phyloP scores from a whole-genome alignment of 2,329 filamentous ascomycete species.

The Trichoderma pleuroti region DNA sequence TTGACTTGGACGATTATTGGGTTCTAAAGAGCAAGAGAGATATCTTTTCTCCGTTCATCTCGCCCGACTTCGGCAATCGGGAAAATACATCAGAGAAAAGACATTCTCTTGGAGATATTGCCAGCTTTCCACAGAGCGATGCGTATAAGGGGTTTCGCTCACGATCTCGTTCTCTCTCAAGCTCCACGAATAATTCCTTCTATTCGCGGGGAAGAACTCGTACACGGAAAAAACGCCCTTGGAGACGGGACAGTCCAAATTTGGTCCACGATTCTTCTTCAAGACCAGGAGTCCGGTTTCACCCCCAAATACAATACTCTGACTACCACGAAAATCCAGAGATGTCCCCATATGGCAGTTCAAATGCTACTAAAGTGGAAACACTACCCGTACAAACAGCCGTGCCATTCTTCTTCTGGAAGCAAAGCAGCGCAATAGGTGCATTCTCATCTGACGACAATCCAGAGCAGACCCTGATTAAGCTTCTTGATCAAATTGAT shows the following conservation, averaged over 20 bases:
- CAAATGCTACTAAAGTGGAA: neutral
- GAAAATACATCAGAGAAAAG: neutral
- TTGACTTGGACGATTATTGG: neutral
- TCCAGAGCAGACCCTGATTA: neutral
- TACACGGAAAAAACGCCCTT: neutral
- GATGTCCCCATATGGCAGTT: neutral
- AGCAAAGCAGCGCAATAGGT: neutral
- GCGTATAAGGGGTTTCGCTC: neutral
- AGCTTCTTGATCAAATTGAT: neutral
- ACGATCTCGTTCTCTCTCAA: neutral
- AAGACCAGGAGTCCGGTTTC: neutral
- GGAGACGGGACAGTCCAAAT: neutral
- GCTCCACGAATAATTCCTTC: neutral
- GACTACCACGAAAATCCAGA: neutral
- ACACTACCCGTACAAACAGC: neutral
- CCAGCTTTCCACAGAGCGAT: neutral
- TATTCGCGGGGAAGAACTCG: neutral
- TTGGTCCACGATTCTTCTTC: neutral
- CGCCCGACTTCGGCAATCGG: accelerated
- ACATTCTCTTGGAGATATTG: neutral
- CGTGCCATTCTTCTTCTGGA: constrained; percentile 1
- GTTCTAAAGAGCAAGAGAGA: neutral
- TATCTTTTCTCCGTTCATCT: too few species aligned
- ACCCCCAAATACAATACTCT: neutral
- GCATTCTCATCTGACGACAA: neutral